Evolutionary conservation across 192 early-diverging fungal species (phyloP).

Genomic region (Podila horticola): DNA sequence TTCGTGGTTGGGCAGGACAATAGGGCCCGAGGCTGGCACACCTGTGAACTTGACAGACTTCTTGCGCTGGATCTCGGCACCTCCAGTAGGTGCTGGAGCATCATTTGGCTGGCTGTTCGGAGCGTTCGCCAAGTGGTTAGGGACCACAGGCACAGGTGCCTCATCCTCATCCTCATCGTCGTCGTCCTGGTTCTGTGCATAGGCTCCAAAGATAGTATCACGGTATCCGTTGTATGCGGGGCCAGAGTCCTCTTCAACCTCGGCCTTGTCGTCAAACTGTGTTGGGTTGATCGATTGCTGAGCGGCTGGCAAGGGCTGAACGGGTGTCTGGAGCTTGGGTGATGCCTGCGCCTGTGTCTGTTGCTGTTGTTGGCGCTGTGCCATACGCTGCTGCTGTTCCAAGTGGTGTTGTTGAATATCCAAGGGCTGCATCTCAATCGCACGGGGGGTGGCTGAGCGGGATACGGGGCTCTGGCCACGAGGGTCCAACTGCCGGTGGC

Average conservation of each 20-base stretch:
- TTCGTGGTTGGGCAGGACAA: slow-evolving; percentile 38
- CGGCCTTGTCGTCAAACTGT: slow-evolving; percentile 45
- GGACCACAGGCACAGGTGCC: neutral
- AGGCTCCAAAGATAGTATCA: slow-evolving; percentile 48
- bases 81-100: neutral
- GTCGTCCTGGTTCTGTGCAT: slow-evolving; percentile 20
- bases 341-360: neutral
- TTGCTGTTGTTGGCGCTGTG: slow-evolving; percentile 2
- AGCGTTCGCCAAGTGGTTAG: neutral
- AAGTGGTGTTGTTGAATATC: slow-evolving; percentile 43
- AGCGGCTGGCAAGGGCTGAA: slow-evolving; percentile 30
- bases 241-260: slow-evolving; percentile 22
- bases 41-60: slow-evolving; percentile 52
- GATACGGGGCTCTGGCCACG: neutral
- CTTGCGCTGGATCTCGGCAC: slow-evolving; percentile 26
- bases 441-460: slow-evolving; percentile 11
- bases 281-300: slow-evolving; percentile 38
- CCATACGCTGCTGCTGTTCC: slow-evolving; percentile 24
- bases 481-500: slow-evolving; percentile 14
- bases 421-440: slow-evolving; percentile 38
- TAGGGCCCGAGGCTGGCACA: slow-evolving; percentile 24
- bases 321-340: slow-evolving; percentile 11
- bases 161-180: slow-evolving; percentile 34
- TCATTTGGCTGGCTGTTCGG: neutral
- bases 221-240: slow-evolving; percentile 46